Evolutionary conservation across 306 rosid genomes (phyloP).

Genomic region (Ochetophila trinervis): DNA sequence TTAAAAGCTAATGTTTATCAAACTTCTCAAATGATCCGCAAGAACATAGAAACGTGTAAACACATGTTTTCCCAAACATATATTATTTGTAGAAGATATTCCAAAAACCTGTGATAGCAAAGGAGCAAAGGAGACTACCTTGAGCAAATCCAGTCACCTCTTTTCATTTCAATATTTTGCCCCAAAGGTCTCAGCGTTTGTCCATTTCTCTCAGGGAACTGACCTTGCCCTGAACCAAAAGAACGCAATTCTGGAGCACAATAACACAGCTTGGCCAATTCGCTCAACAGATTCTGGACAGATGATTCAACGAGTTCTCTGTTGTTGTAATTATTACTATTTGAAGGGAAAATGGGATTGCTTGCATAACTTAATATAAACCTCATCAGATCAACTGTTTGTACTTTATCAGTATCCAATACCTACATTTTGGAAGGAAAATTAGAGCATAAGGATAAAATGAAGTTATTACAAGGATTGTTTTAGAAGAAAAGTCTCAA

Average conservation of each 20-base stretch:
- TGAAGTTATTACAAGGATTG: background rate
- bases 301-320: constrained; percentile 66
- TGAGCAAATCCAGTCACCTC: constrained; percentile 91
- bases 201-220: constrained; percentile 40
- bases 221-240: constrained; percentile 42
- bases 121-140: constrained; percentile 41
- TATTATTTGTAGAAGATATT: constrained; percentile 4
- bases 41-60: background rate
- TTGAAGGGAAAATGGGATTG: constrained; percentile 42
- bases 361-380: constrained; percentile 76
- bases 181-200: constrained; percentile 31
- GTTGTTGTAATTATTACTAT: constrained; percentile 41
- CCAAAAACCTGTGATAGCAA: background rate
- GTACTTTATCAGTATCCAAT: constrained; percentile 55
- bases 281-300: constrained; percentile 58
- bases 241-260: constrained; percentile 43
- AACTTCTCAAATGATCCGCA: background rate
- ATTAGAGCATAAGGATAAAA: background rate
- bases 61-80: background rate
- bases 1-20: constrained; percentile 8
- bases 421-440: constrained; percentile 33
- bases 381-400: constrained; percentile 84
- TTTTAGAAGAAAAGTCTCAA: background rate
- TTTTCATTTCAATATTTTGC: constrained; percentile 80
- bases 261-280: constrained; percentile 61